Evolutionary conservation across 1,139 yeast genomes (phyloP).

Genomic region (Lodderomyces theae): DNA sequence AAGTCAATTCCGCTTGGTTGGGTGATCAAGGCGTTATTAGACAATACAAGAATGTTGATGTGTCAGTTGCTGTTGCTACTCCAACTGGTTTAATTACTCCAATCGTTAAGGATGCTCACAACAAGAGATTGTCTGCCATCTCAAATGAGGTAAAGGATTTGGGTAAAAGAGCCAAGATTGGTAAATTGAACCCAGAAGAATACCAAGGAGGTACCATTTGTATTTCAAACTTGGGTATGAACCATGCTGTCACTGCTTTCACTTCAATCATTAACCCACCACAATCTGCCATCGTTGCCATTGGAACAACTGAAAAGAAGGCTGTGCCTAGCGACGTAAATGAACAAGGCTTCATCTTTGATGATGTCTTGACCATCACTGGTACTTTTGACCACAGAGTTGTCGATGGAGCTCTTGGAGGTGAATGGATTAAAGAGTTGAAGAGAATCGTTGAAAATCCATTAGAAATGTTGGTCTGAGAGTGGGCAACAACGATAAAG

Average conservation of each 20-base stretch:
- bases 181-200: constrained; percentile 91
- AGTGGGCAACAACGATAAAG: not conserved
- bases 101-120: constrained; percentile 81
- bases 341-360: constrained; percentile 89
- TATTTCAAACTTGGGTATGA: constrained; percentile 98
- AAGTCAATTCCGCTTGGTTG: constrained; percentile 91
- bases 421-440: constrained; percentile 91
- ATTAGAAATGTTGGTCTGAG: constrained; percentile 79
- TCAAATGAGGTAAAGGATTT: constrained; percentile 85
- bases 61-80: constrained; percentile 97
- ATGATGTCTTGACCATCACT: constrained; percentile 85
- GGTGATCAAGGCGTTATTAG: constrained; percentile 87
- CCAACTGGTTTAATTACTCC: constrained; percentile 98
- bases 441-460: constrained; percentile 94
- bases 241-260: constrained; percentile 85
- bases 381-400: constrained; percentile 98
- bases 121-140: constrained; percentile 80
- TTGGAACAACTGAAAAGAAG: constrained; percentile 89
- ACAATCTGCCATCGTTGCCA: constrained; percentile 88
- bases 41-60: constrained; percentile 88
- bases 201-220: constrained; percentile 99
- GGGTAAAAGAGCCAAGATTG: constrained; percentile 94
- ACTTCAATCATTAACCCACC: constrained; percentile 98
- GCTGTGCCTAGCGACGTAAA: constrained; percentile 91
- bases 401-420: constrained; percentile 97